Percentiles rank a stretch among this genome's conserved stretches.
Conservation (phyloP, 2,329 filamentous ascomycete genomes). For the Colletotrichum sp. region DNA sequence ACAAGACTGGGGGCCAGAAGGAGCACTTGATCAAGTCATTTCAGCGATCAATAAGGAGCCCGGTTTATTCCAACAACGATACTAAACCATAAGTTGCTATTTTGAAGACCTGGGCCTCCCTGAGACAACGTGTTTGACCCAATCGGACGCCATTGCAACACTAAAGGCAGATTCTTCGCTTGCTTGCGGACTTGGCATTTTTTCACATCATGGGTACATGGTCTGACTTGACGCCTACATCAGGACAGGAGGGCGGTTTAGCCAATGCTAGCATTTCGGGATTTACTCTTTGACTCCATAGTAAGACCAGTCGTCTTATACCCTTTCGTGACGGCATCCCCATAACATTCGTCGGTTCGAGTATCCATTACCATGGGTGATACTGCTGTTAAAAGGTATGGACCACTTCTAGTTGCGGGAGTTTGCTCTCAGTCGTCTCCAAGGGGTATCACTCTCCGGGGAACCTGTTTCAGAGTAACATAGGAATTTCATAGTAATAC, state of each 20-base stretch:
- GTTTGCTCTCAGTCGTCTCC: background rate
- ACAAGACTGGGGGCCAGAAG: background rate
- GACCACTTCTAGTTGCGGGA: background rate
- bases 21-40: background rate
- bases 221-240: background rate
- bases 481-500: background rate
- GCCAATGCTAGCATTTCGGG: background rate
- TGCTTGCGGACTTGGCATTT: background rate
- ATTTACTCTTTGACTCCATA: background rate
- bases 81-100: background rate
- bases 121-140: background rate
- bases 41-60: background rate
- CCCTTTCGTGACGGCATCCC: background rate
- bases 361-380: background rate
- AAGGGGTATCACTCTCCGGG: background rate
- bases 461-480: background rate
- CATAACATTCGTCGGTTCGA: background rate
- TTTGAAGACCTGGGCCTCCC: background rate
- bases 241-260: background rate
- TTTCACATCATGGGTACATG: background rate
- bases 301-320: background rate
- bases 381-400: background rate
- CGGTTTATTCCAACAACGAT: background rate
- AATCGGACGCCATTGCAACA: background rate
- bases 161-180: background rate